Base-by-base conservation (phyloP, 2,329 filamentous ascomycete species). In the Claviceps digitariae region DNA sequence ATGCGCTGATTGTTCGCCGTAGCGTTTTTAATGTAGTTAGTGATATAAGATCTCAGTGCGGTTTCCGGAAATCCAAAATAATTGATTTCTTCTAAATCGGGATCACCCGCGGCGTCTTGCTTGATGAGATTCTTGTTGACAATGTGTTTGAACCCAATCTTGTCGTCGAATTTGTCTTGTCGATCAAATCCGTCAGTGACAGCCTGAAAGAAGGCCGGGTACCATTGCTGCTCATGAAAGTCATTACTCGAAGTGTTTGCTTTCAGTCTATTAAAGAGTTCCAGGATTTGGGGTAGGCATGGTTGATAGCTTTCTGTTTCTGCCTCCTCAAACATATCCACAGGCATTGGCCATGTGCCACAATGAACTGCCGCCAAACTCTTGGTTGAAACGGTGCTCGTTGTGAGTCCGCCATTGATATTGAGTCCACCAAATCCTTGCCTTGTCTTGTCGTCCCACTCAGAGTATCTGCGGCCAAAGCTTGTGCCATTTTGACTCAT, bases 271-370 rank as follows among this genome's bases (percentile, higher is more conserved):
- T 66, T 67, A 55, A 69, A 53, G 10, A 63, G 60, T 12, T 68
- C 59, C 1, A 68, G 54, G 17, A 67, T 54, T 1, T 67, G 69
- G 1, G 72, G 68, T 48, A 74, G 54, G 48, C 72, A 74, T 0
- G 72, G 72, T 45, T 74, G 72, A 57, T 74, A 74, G 31, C 72
- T 62, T 46, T 73, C 68, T 15, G 70, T 61, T n/a, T 66, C 59
- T 47, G 66, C 66, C 52, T 74, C 72, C 71, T 72, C 52, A 68
- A 70, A 57, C 55, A 55, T 57, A 47, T 74, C 71, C 1, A 64
- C 67, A 1, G 69, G 64, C 8, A 74, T 55, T 1, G 72, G 71
- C 0, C 62, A 65, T 12, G 73, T 58, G 7, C 72, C 72, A 48
- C 72, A 74, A 13, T 72, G 55, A 4, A 66, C 67, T 2, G 65